These are phyloP conservation scores for Alloascoidea hylecoeti DNA, from an alignment of 805 yeast genomes.

Conservation along the genomic window DNA sequence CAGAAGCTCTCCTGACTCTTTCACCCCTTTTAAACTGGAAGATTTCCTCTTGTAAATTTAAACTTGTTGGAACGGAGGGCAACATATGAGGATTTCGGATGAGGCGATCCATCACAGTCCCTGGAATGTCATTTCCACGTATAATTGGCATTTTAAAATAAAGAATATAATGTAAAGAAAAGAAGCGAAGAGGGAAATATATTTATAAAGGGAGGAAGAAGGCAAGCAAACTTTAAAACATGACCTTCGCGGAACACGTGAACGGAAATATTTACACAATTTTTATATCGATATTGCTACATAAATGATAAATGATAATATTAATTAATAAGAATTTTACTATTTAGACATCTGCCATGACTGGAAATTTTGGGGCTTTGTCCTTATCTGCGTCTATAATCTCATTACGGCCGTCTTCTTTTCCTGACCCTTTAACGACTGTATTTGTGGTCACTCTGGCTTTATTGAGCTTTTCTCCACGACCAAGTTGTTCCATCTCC, in stretches of 20 bases:
- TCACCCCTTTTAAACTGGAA: slow-evolving; percentile 8
- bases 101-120: slow-evolving; percentile 12
- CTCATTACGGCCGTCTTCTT: slow-evolving; percentile 28
- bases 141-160: too few relatives aligned
- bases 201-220: too few relatives aligned
- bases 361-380: not conserved
- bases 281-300: too few relatives aligned
- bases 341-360: slow-evolving; percentile 1
- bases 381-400: slow-evolving; percentile 12
- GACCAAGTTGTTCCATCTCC: slow-evolving; percentile 77
- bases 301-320: too few relatives aligned
- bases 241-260: too few relatives aligned
- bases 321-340: not conserved
- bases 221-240: too few relatives aligned
- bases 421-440: slow-evolving; percentile 41
- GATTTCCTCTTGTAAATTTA: slow-evolving; percentile 8
- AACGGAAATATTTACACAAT: too few relatives aligned
- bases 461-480: slow-evolving; percentile 64
- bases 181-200: too few relatives aligned
- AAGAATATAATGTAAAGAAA: too few relatives aligned
- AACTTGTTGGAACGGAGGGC: slow-evolving; percentile 9
- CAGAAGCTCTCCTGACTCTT: slow-evolving; percentile 8
- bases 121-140: slow-evolving; percentile 9
- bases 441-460: slow-evolving; percentile 62
- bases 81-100: slow-evolving; percentile 12